Evolutionary conservation across 2,329 filamentous ascomycete species (phyloP).

Genomic region (Fusarium abutilonis): DNA sequence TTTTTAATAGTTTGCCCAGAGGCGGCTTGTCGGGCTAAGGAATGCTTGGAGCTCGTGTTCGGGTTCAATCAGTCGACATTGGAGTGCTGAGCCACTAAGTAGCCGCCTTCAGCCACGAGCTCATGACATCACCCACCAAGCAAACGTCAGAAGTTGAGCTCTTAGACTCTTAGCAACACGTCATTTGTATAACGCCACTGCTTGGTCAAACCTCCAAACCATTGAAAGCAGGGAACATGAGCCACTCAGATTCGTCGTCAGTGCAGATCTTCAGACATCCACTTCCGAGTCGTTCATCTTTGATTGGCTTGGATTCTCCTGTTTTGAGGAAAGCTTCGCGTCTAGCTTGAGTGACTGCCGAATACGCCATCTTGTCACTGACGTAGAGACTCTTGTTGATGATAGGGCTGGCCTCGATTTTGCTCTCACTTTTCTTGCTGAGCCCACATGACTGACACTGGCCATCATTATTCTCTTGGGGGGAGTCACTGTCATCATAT

Average conservation of each 20-base stretch:
- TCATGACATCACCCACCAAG: slow-evolving; percentile 28
- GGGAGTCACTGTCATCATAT: slow-evolving; percentile 30
- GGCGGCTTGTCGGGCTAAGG: slow-evolving; percentile 9
- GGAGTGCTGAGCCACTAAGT: background rate
- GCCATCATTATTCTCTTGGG: slow-evolving; percentile 18
- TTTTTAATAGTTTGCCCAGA: slow-evolving; percentile 8
- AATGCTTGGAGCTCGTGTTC: slow-evolving; percentile 29
- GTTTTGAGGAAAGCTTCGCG: slow-evolving; percentile 31
- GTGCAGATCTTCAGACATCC: slow-evolving; percentile 19
- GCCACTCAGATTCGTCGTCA: slow-evolving; percentile 38
- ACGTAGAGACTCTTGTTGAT: slow-evolving; percentile 25
- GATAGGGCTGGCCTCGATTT: slow-evolving; percentile 28
- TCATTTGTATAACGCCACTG: slow-evolving; percentile 27
- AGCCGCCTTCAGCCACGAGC: slow-evolving; percentile 25
- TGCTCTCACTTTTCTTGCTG: slow-evolving; percentile 11
- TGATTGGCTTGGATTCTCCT: slow-evolving; percentile 23
- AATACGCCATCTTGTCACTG: slow-evolving; percentile 27
- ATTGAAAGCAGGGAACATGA: slow-evolving; percentile 24
- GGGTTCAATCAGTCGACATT: background rate
- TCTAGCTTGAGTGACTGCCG: slow-evolving; percentile 32
- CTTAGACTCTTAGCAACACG: slow-evolving; percentile 23
- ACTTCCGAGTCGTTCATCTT: slow-evolving; percentile 1
- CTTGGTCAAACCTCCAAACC: slow-evolving; percentile 1
- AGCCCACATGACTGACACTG: slow-evolving; percentile 27
- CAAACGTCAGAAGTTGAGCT: slow-evolving; percentile 28